Percentiles rank a stretch among this genome's conserved stretches.
Conservation (phyloP, 2,329 filamentous ascomycete species). For the Thielaviopsis ethacetica region DNA sequence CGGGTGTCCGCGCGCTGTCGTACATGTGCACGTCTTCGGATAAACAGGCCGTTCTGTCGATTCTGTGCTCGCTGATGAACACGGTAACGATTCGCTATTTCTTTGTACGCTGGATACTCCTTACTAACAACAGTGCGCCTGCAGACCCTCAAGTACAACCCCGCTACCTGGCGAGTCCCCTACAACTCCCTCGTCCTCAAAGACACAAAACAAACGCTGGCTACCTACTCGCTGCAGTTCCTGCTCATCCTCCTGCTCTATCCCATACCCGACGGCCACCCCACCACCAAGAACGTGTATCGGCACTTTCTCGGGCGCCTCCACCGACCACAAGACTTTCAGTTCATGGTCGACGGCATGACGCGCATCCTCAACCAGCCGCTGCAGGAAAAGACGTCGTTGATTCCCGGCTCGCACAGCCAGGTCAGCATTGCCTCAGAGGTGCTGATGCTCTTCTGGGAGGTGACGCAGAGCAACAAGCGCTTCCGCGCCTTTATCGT, state of each 20-base stretch:
- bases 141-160: constrained; percentile 87
- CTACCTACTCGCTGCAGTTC: constrained; percentile 82
- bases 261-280: constrained; percentile 61
- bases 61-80: constrained; percentile 85
- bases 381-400: constrained; percentile 73
- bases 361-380: constrained; percentile 83
- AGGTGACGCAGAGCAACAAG: constrained; percentile 93
- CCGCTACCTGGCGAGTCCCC: constrained; percentile 80
- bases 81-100: constrained; percentile 46
- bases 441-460: constrained; percentile 96
- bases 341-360: constrained; percentile 93
- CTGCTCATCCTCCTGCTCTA: constrained; percentile 76
- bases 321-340: constrained; percentile 89
- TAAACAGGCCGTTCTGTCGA: constrained; percentile 78
- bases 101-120: not conserved
- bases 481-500: constrained; percentile 93
- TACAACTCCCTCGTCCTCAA: constrained; percentile 88
- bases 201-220: constrained; percentile 75
- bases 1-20: constrained; percentile 69
- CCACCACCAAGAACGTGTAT: constrained; percentile 74
- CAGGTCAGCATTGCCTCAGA: constrained; percentile 60
- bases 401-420: constrained; percentile 53
- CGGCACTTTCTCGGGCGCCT: constrained; percentile 81
- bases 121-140: not conserved
- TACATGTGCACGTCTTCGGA: constrained; percentile 79